These are phyloP conservation scores for Isabelozyma heimii DNA, from an alignment of 805 yeast genomes.

Conservation along the genomic window DNA sequence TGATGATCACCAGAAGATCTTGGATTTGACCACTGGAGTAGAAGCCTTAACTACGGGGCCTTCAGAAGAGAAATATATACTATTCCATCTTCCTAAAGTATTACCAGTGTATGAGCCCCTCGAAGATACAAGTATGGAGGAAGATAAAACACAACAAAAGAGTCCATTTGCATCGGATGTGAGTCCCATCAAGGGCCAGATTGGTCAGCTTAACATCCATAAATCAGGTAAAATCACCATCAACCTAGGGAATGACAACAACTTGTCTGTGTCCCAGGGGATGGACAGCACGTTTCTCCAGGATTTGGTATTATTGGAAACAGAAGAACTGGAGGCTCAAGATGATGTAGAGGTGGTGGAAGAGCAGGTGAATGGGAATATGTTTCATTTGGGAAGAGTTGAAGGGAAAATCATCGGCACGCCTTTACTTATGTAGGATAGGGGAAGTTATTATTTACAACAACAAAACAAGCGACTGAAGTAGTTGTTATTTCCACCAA, in stretches of 20 bases:
- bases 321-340: slow-evolving; percentile 32
- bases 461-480: too few species aligned
- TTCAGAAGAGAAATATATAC: slow-evolving; percentile 19
- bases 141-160: slow-evolving; percentile 10
- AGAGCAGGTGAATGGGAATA: slow-evolving; percentile 16
- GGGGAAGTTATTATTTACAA: too few species aligned
- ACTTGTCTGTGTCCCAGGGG: slow-evolving; percentile 68
- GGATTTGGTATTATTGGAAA: slow-evolving; percentile 61
- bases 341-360: slow-evolving; percentile 13
- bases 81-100: slow-evolving; percentile 50
- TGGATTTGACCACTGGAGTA: slow-evolving; percentile 21
- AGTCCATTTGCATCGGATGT: slow-evolving; percentile 7
- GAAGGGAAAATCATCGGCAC: slow-evolving; percentile 31
- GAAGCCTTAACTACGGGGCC: slow-evolving; percentile 11
- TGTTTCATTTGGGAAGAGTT: slow-evolving; percentile 27
- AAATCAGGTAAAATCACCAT: slow-evolving; percentile 80
- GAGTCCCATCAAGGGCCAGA: slow-evolving; percentile 44
- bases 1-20: slow-evolving; percentile 29
- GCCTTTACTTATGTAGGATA: slow-evolving; percentile 13
- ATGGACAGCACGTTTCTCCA: slow-evolving; percentile 68
- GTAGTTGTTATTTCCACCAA: too few species aligned
- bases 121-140: slow-evolving; percentile 1
- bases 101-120: slow-evolving; percentile 34
- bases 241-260: slow-evolving; percentile 64
- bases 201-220: slow-evolving; percentile 76